These are phyloP conservation scores for Psilocybe azurescens DNA, from an alignment of 768 basidiomycete genomes.

Conservation along the genomic window DNA sequence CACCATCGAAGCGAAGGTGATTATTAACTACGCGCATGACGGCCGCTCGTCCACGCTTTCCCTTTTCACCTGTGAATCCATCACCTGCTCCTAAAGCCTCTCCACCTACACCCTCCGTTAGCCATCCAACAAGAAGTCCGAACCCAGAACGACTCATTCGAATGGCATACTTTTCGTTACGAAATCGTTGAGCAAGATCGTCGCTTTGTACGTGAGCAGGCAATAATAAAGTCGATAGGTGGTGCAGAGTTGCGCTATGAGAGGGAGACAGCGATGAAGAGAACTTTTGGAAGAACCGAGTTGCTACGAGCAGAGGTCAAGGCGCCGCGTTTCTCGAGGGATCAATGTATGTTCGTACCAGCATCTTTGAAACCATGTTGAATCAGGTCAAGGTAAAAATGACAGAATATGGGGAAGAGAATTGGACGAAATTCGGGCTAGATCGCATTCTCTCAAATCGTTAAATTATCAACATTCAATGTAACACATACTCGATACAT, in stretches of 20 bases:
- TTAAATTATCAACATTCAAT: neutral
- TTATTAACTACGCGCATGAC: conserved; percentile 96
- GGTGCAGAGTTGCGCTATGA: conserved; percentile 74
- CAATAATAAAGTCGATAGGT: conserved; percentile 79
- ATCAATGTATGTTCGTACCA: conserved; percentile 53
- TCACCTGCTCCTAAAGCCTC: conserved; percentile 82
- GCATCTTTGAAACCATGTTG: conserved; percentile 90
- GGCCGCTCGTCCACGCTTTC: conserved; percentile 84
- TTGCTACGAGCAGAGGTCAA: conserved; percentile 49
- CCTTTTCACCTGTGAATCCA: conserved; percentile 81
- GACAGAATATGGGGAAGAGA: conserved; percentile 94
- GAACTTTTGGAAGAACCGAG: conserved; percentile 76
- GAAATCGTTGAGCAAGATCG: conserved; percentile 81
- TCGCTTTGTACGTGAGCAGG: conserved; percentile 87
- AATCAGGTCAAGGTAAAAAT: conserved; percentile 95
- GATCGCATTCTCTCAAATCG: conserved; percentile 15
- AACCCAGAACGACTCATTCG: conserved; percentile 93
- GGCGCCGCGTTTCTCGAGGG: conserved; percentile 5
- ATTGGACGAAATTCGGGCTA: conserved; percentile 95
- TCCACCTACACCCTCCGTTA: conserved; percentile 90
- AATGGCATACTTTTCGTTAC: conserved; percentile 89
- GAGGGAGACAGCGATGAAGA: conserved; percentile 66
- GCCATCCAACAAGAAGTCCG: conserved; percentile 91
- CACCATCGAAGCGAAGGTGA: conserved; percentile 90
- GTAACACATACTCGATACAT: conserved; percentile 79